Percentiles rank a stretch among this genome's conserved stretches.
Evolutionary conservation across 2,329 filamentous ascomycete genomes (phyloP).

Genomic region (Cladosporium velox): DNA sequence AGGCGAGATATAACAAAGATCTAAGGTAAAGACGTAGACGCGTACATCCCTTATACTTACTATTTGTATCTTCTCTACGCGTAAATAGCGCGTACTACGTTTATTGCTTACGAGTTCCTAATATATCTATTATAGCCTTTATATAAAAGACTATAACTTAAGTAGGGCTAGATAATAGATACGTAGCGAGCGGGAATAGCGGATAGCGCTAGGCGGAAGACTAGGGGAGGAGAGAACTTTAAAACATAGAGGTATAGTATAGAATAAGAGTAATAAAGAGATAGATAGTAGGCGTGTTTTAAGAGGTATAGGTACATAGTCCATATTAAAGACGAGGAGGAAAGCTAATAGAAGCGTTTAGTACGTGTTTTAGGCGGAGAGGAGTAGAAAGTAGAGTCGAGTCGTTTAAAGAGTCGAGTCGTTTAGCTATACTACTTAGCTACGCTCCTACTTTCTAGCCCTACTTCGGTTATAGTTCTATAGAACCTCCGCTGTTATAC

Average conservation of each 20-base stretch:
- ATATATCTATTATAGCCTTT: conserved; percentile 5
- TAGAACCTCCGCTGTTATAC: too few species aligned
- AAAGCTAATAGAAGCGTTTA: not conserved
- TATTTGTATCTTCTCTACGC: not conserved
- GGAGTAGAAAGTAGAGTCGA: not conserved
- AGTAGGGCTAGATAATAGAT: not conserved
- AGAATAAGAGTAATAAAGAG: not conserved
- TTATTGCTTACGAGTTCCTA: not conserved
- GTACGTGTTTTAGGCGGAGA: not conserved
- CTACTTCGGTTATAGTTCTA: too few species aligned
- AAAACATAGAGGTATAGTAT: not conserved
- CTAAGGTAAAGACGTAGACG: not conserved
- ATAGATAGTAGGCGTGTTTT: not conserved
- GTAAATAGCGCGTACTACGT: not conserved
- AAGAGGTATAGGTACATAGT: not conserved
- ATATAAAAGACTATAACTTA: not conserved
- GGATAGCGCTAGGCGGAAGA: not conserved
- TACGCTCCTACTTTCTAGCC: too few species aligned
- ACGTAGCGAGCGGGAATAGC: not conserved
- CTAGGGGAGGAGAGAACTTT: not conserved
- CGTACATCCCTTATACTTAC: not conserved
- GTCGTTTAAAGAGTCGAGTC: conserved; percentile 4
- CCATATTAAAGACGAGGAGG: not conserved
- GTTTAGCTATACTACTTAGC: conserved; percentile 1
- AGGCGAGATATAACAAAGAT: not conserved